Conservation (phyloP, 441 rosid genomes). For the Corymbia citriodora region DNA sequence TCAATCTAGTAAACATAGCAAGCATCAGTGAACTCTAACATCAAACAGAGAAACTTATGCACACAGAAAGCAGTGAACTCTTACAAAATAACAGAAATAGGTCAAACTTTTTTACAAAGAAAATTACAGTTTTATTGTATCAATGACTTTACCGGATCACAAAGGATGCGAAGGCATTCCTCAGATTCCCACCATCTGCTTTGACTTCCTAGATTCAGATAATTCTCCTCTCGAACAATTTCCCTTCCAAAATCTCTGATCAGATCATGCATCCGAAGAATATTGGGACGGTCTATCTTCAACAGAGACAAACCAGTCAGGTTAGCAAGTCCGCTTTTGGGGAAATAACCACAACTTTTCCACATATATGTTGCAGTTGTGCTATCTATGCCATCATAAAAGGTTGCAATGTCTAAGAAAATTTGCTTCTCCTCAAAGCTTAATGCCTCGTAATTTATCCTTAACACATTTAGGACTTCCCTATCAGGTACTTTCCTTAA, state of each 20-base stretch:
- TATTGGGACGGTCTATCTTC: not conserved
- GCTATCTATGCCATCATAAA: not conserved
- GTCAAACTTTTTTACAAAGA: not conserved
- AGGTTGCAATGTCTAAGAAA: not conserved
- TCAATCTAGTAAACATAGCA: not conserved
- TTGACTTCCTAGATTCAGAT: not conserved
- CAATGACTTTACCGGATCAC: not conserved
- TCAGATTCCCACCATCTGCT: not conserved
- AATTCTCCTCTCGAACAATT: not conserved
- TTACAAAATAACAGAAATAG: not conserved
- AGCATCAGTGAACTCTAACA: not conserved
- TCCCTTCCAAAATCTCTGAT: not conserved
- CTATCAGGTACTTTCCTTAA: not conserved
- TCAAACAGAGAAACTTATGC: not conserved
- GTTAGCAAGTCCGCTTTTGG: not conserved
- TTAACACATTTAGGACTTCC: not conserved
- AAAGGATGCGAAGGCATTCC: not conserved
- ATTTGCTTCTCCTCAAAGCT: not conserved
- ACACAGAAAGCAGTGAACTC: not conserved
- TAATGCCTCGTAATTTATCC: not conserved
- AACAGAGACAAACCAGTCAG: not conserved
- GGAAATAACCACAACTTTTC: not conserved
- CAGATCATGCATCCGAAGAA: not conserved
- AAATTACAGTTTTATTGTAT: not conserved
- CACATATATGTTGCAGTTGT: not conserved